Evolutionary conservation across 345 rosid genomes (phyloP).

Genomic region (Eucalyptus camaldulensis): DNA sequence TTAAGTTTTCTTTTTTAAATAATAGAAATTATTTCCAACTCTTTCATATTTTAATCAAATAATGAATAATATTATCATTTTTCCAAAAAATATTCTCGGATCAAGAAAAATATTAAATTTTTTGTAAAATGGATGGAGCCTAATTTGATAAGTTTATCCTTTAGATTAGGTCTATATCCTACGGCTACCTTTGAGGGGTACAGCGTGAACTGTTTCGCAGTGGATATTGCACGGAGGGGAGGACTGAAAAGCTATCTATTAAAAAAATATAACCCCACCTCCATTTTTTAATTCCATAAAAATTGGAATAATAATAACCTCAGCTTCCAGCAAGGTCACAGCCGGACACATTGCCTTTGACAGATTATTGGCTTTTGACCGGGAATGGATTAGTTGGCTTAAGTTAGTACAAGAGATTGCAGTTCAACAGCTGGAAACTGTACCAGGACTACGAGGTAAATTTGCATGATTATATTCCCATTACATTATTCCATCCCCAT

Average conservation of each 20-base stretch:
- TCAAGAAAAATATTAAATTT: neutral
- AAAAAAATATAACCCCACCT: neutral
- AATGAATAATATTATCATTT: neutral
- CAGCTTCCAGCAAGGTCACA: neutral
- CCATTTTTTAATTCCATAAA: neutral
- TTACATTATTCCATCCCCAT: neutral
- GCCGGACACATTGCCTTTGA: neutral
- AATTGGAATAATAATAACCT: neutral
- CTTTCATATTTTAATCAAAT: neutral
- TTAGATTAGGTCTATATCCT: neutral
- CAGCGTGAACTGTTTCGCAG: neutral
- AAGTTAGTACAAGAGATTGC: neutral
- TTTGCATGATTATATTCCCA: neutral
- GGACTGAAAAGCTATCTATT: neutral
- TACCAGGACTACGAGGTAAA: neutral
- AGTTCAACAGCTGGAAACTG: neutral
- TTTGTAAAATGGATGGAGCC: neutral
- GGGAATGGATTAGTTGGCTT: neutral
- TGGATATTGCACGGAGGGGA: neutral
- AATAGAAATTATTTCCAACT: neutral
- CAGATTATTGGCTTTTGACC: constrained; percentile 19
- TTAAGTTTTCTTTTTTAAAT: neutral
- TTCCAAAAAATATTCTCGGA: neutral
- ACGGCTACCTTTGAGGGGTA: neutral
- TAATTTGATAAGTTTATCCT: neutral